Evolutionary conservation across 2,329 filamentous ascomycete genomes (phyloP).

Genomic region (Epichloe glyceriae): DNA sequence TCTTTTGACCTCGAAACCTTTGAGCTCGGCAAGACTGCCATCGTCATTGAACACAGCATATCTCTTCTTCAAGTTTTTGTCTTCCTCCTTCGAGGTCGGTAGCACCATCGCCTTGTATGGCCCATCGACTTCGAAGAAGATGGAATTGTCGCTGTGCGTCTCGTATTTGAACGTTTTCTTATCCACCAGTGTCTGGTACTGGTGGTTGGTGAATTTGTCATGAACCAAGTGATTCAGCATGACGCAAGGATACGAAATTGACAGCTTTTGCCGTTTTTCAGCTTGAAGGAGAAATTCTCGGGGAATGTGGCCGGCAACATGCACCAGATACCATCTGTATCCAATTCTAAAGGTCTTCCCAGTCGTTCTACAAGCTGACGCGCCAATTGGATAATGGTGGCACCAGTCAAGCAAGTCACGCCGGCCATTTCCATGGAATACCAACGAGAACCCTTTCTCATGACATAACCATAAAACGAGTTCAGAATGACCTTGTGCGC

Average conservation of each 20-base stretch:
- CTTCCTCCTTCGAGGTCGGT: conserved; percentile 94
- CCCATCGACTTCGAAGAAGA: conserved; percentile 98
- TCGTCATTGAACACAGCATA: conserved; percentile 99
- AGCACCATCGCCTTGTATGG: conserved; percentile 96
- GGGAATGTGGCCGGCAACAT: conserved; percentile 94
- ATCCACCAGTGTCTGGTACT: conserved; percentile 85
- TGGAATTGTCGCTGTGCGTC: conserved; percentile 96
- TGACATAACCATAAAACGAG: conserved; percentile 98
- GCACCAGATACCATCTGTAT: conserved; percentile 99
- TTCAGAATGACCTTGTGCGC: conserved; percentile 99
- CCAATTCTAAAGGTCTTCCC: conserved; percentile 81
- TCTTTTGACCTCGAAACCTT: conserved; percentile 95
- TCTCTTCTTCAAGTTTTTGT: conserved; percentile 98
- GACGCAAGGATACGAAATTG: conserved; percentile 96
- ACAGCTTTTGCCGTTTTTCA: conserved; percentile 93
- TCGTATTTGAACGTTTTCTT: conserved; percentile 75
- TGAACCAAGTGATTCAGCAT: conserved; percentile 99
- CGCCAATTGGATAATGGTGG: conserved; percentile 93
- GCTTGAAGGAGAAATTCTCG: conserved; percentile 87
- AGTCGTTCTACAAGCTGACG: conserved; percentile 86
- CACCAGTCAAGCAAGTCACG: conserved; percentile 92
- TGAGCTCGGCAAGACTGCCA: conserved; percentile 85
- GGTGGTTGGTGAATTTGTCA: conserved; percentile 87
- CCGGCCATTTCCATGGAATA: conserved; percentile 99
- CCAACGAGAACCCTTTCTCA: conserved; percentile 97